Percentiles rank a stretch among this genome's conserved stretches.
These are phyloP conservation scores for Hemisphaericaspora nanyangensis DNA, from an alignment of 805 yeast genomes.

Conservation along the genomic window DNA sequence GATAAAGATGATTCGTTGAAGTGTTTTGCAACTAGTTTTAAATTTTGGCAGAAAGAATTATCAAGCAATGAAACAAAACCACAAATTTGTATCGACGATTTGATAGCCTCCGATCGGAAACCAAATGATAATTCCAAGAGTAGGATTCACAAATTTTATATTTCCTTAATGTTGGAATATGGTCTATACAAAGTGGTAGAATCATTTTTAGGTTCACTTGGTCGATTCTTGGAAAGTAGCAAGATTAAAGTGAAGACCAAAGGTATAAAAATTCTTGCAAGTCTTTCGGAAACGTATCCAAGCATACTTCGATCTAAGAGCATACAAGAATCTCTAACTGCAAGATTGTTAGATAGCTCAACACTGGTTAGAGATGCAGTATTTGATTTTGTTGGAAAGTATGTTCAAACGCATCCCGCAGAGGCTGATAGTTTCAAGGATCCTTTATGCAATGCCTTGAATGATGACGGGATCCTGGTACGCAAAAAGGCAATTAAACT, in stretches of 20 bases:
- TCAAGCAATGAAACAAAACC: too few species aligned
- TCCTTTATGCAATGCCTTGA: constrained; percentile 45
- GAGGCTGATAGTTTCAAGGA: constrained; percentile 46
- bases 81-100: neutral
- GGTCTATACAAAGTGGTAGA: neutral
- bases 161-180: neutral
- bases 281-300: constrained; percentile 51
- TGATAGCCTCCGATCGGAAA: neutral
- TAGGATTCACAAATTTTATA: neutral
- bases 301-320: constrained; percentile 44
- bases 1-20: neutral
- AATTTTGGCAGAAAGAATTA: neutral
- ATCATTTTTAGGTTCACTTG: constrained; percentile 2
- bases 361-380: constrained; percentile 76
- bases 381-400: constrained; percentile 58
- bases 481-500: constrained; percentile 59
- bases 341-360: constrained; percentile 54
- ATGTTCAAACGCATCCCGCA: constrained; percentile 41
- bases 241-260: constrained; percentile 39
- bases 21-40: neutral
- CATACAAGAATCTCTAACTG: constrained; percentile 50
- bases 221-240: constrained; percentile 20
- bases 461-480: constrained; percentile 62
- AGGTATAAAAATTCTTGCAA: constrained; percentile 62
- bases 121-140: neutral